phyloP scores from a whole-genome alignment of 305 asterid genomes.

The Fraxinus nigra region DNA sequence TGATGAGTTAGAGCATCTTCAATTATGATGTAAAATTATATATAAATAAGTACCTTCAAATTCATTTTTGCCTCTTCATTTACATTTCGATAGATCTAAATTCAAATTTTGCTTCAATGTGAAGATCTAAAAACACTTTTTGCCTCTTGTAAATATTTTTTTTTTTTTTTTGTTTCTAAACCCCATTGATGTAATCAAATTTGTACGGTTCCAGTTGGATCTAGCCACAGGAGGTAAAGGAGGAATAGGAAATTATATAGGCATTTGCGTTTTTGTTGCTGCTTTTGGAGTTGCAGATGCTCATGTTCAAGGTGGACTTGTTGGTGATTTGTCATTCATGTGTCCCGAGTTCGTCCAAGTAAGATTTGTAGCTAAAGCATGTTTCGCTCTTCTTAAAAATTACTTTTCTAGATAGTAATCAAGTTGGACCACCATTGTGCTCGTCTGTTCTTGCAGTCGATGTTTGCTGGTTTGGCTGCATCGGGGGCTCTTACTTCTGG shows the following conservation, averaged over 20 bases:
- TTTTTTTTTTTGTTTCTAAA: neutral
- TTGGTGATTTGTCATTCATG: conserved; percentile 70
- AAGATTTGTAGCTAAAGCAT: neutral
- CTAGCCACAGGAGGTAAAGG: conserved; percentile 65
- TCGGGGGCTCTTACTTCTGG: conserved; percentile 87
- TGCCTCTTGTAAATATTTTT: no score
- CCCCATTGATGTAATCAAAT: neutral
- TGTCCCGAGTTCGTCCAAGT: conserved; percentile 76
- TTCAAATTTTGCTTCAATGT: no score
- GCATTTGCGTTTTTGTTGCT: conserved; percentile 65
- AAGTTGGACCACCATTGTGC: neutral
- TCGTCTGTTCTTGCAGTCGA: conserved; percentile 49
- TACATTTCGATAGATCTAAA: no score
- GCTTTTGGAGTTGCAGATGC: conserved; percentile 90
- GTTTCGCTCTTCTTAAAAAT: neutral
- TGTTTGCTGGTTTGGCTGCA: conserved; percentile 82
- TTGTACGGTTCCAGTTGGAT: conserved; percentile 31
- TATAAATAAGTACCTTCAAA: no score
- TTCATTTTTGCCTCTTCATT: no score
- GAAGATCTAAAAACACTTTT: no score
- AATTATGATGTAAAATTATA: no score
- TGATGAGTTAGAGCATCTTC: no score
- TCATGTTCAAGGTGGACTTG: conserved; percentile 73
- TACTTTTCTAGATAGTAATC: neutral
- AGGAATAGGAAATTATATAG: conserved; percentile 59